Base-by-base conservation (phyloP, 2,329 filamentous ascomycete species). In the Aspergillus eucalypticola region DNA sequence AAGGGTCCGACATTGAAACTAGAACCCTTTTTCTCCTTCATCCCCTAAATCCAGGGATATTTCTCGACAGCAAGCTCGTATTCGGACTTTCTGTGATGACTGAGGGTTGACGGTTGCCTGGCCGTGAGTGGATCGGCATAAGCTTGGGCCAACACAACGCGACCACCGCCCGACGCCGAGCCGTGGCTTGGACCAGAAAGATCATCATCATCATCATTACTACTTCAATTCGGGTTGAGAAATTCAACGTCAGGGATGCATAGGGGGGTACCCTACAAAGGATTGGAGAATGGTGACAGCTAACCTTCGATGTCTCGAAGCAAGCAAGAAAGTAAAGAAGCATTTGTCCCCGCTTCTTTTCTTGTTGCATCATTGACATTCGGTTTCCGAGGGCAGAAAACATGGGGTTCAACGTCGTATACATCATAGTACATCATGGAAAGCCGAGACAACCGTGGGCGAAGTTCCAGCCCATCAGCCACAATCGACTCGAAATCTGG, bases 91-190 rank as follows among this genome's bases (percentile, higher is more conserved):
- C 25, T 27, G 25, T 8, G 25, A 54, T 21, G 17, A 4, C 29
- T 21, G 27, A 55, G 39, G 10, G 46, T 50, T 50, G n/a, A 29
- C 25, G 46, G 60, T 42, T 63, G 62, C 60, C 58, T 62, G 44
- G 46, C 17, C 41, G 29, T 29, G 50, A 41, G 62, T 63, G 60
- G 62, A 58, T 42, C 42, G 50, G 29, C 39, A 44, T 25, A 38
- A 58, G 54, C 60, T 54, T 59, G 55, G 48, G 35, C 50, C 54
- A 62, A 44, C 38, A 58, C 39, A 58, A 64, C 50, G 60, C 58
- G 46, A 49, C 46, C 25, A 49, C 25, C 46, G n/a, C 46, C 46
- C 21, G 44, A 49, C 44, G 46, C 46, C 46, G 46, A 50, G 46
- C 25, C 46, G 52, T 54, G 38, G 52, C 52, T 54, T 54, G 52